Evolutionary conservation across 768 basidiomycete genomes (phyloP), one percentile per base, ranked within the genome.

Genomic region (Macrolepiota fuliginosa): DNA sequence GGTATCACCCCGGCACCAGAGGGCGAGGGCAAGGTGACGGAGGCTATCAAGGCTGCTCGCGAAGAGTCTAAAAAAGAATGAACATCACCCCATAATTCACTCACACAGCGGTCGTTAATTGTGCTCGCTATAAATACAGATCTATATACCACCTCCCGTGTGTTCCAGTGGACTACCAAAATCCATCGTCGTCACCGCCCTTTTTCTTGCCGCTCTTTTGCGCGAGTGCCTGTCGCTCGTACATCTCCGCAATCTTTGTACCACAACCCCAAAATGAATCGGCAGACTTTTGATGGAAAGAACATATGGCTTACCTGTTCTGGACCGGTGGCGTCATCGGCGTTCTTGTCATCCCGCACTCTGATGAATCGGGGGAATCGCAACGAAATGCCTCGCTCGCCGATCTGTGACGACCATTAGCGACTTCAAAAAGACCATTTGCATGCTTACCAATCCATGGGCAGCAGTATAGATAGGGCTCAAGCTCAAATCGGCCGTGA

Each of bases 381-480:
- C 49, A 99, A 76, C 15, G 97, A 98, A 67, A 99, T 92, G 0
- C 97, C 97, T 66, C 96, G 80, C 54, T 92, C 87, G 58, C 96
- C 95, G 19, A 86, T 85, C 92, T 94, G 56, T 17, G 46, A 56
- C 13, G 17, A 52, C 35, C 49, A 54, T 63, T 37, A 67, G 53
- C 39, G 4, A 24, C 40, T 22, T 45, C 17, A 11, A 6, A 32
- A 58, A 62, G 35, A 9, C 3, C 54, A 12, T 39, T 79, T 89
- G 45, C 19, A n/a, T 13, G 45, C 54, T 63, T 68, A 94, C 94
- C 78, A 92, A 69, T 67, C 95, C 95, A 70, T 94, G 91, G 19
- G 90, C 95, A 3, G 95, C 96, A n/a, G 91, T 91, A 69, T 98
- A 98, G 56, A 98, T 83, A 7, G 97, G 97, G 75, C 96, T 98